Evolutionary conservation across 1,284 basidiomycete genomes (phyloP).

Genomic region (Pseudozyma flocculosa): DNA sequence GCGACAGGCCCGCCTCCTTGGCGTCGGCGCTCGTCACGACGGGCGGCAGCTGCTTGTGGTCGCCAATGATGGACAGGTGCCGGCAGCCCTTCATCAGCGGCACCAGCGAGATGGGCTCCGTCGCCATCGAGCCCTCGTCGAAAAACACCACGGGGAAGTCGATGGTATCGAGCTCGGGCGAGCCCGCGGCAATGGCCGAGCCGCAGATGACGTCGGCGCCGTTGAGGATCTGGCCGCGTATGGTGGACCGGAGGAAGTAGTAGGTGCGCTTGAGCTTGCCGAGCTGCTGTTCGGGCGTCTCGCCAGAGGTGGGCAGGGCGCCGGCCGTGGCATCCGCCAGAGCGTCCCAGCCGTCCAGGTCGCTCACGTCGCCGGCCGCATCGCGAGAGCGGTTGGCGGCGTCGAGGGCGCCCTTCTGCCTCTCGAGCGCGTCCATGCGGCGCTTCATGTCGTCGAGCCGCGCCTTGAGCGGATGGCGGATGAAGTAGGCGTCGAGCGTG

Average conservation of each 20-base stretch:
- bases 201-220: conserved; percentile 59
- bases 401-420: conserved; percentile 26
- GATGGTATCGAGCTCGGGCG: conserved; percentile 60
- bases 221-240: conserved; percentile 57
- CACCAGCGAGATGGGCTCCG: conserved; percentile 67
- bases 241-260: conserved; percentile 48
- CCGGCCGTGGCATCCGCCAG: not conserved
- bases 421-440: conserved; percentile 20
- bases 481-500: conserved; percentile 71
- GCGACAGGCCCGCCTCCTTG: conserved; percentile 71
- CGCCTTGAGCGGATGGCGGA: conserved; percentile 65
- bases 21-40: conserved; percentile 65
- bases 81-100: conserved; percentile 64
- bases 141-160: conserved; percentile 93
- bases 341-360: not conserved
- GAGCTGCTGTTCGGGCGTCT: conserved; percentile 25
- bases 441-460: conserved; percentile 59
- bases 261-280: conserved; percentile 39
- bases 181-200: conserved; percentile 51
- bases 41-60: conserved; percentile 94
- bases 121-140: conserved; percentile 94
- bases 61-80: conserved; percentile 85
- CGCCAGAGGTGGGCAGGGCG: conserved; percentile 13
- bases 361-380: too few species aligned
- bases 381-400: not conserved